Base-by-base conservation (phyloP, 352 stramenopile species). In the Globisporangium acanthophoron region DNA sequence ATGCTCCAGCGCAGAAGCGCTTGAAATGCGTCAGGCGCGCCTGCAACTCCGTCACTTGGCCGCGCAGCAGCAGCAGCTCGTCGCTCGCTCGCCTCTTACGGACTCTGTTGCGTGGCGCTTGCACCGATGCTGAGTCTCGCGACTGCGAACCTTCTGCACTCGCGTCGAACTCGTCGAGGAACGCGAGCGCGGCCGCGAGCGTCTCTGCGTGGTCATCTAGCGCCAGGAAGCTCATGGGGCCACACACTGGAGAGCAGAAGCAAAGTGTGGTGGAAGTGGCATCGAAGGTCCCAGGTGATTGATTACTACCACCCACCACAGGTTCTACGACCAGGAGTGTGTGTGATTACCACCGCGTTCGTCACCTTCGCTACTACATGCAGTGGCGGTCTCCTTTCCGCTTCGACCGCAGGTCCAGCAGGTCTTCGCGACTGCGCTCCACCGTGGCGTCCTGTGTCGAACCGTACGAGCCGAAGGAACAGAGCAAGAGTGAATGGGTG, bases 321-420 rank as follows among this genome's bases (percentile, higher is more conserved):
- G 24, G 24, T 27, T 35, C 8, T 35, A 1, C 31, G 31, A 35
- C 5, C 31, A 35, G 31, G 33, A 39, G 33, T 39, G 33, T 39
- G 33, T 39, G 33, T 13, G 37, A 43, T 43, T 40, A 13, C 35
- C 7, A 40, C 3, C 33, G 5, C 33, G 6, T 37, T 37, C 33
- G 35, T 15, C 11, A 16, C 35, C 11, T 5, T 15, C 8, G 3
- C 35, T 40, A 3, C 46, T 72, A 91, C 78, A 91, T 93, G 60
- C 83, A 93, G 63, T 91, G 71, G 7, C 80, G 73, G 55, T 97
- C 90, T 35, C 85, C 82, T 59, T 97, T 97, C 69, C 90, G 93
- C 64, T 94, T 96, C 27, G 70, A 61, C 24, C 90, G 76, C 41
- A 96, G 61, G 52, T 97, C 80, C 24, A 97, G 67, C 18, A 97